Percentiles rank a stretch among this genome's conserved stretches.
These are phyloP conservation scores for Fraxinus cuspidata DNA, from an alignment of 257 asterid species.

Conservation along the genomic window DNA sequence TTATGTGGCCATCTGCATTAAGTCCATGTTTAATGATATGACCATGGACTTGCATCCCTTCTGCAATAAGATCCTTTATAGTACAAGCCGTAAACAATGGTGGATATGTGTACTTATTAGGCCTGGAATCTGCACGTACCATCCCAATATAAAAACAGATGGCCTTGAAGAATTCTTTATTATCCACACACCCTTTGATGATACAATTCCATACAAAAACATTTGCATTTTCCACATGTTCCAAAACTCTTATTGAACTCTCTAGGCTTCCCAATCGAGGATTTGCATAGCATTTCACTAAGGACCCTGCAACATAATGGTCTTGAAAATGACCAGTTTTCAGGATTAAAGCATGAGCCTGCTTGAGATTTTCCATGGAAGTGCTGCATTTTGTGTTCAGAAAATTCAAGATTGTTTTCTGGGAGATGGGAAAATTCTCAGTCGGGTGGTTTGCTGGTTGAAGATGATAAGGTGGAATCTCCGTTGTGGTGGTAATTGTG, in stretches of 20 bases:
- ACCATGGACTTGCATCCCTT: conserved; percentile 44
- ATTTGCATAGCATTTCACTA: conserved; percentile 45
- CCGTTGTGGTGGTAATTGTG: conserved; percentile 10
- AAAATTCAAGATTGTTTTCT: conserved; percentile 40
- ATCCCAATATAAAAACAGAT: conserved; percentile 35
- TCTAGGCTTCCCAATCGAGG: conserved; percentile 38
- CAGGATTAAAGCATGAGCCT: conserved; percentile 46
- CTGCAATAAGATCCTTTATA: conserved; percentile 23
- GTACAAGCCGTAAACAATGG: conserved; percentile 47
- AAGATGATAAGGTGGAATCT: conserved; percentile 27
- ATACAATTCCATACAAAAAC: conserved; percentile 46
- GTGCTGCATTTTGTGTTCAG: conserved; percentile 41
- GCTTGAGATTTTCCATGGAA: conserved; percentile 41
- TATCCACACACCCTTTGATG: conserved; percentile 43
- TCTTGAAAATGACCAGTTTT: conserved; percentile 49
- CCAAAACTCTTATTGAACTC: conserved; percentile 25
- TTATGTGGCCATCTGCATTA: conserved; percentile 30
- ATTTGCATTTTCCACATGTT: conserved; percentile 43
- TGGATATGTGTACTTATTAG: conserved; percentile 47
- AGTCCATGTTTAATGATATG: conserved; percentile 39
- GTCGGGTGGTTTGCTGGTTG: conserved; percentile 4
- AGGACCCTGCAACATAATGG: conserved; percentile 48
- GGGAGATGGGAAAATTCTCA: conserved; percentile 26
- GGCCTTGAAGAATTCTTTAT: conserved; percentile 30
- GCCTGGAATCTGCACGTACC: conserved; percentile 37